These are phyloP conservation scores for Kwoniella heveanensis DNA, from an alignment of 768 basidiomycete genomes.

Conservation along the genomic window DNA sequence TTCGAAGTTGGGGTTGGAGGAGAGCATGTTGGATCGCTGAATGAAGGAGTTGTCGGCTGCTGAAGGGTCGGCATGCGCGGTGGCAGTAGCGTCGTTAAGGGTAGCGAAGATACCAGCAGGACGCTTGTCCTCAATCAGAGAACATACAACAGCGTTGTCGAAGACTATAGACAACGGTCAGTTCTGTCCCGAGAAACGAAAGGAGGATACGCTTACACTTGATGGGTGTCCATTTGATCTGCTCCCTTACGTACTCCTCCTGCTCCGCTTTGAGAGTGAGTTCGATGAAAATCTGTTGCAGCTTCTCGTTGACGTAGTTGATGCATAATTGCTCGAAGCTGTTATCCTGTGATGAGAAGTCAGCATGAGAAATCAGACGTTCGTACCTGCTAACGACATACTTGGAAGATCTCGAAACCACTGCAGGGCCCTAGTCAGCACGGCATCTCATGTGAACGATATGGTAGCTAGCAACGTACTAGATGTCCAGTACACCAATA, in stretches of 20 bases:
- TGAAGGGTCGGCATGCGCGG: slow-evolving; percentile 92
- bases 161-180: slow-evolving; percentile 43
- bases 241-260: slow-evolving; percentile 96
- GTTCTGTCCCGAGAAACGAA: too few species aligned
- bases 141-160: slow-evolving; percentile 75
- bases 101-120: slow-evolving; percentile 98
- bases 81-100: slow-evolving; percentile 97
- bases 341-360: slow-evolving; percentile 42
- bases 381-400: slow-evolving; percentile 53
- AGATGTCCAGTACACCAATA: slow-evolving; percentile 96
- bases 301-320: slow-evolving; percentile 99
- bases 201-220: slow-evolving; percentile 65
- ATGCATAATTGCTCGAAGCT: slow-evolving; percentile 80
- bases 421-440: slow-evolving; percentile 27
- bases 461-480: slow-evolving; percentile 55
- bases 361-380: background rate
- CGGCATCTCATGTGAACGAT: too few species aligned
- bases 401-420: slow-evolving; percentile 92
- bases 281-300: slow-evolving; percentile 99
- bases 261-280: slow-evolving; percentile 98
- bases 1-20: slow-evolving; percentile 91
- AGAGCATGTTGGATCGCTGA: slow-evolving; percentile 78
- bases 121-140: slow-evolving; percentile 92
- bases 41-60: slow-evolving; percentile 97
- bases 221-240: slow-evolving; percentile 99